Conservation (phyloP, 129 eudicot species). For the Apium graveolens region DNA sequence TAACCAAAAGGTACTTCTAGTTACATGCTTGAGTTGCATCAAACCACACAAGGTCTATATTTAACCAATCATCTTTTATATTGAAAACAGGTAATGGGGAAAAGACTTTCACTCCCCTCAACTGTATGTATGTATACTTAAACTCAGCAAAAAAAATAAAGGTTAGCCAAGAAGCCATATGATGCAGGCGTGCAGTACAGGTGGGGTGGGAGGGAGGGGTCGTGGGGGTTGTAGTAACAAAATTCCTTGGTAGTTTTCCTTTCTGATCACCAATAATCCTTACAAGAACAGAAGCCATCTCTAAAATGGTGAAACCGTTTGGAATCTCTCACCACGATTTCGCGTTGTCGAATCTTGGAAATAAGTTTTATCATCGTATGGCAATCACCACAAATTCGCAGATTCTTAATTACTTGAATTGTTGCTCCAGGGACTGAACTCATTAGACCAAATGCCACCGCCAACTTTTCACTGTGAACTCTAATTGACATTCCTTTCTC, state of each 20-base stretch:
- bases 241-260: background rate
- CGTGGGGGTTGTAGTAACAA: background rate
- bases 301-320: constrained; percentile 60
- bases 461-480: constrained; percentile 61
- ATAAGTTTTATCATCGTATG: constrained; percentile 48
- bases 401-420: constrained; percentile 51
- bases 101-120: too few relatives aligned
- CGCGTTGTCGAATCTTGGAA: constrained; percentile 40
- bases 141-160: too few relatives aligned
- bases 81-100: too few relatives aligned
- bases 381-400: constrained; percentile 59
- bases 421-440: constrained; percentile 46
- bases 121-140: too few relatives aligned
- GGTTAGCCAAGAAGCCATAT: too few relatives aligned
- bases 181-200: too few relatives aligned
- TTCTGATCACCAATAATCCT: constrained; percentile 42
- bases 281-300: constrained; percentile 47
- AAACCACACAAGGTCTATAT: too few relatives aligned
- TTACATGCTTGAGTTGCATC: too few relatives aligned
- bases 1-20: too few relatives aligned
- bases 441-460: constrained; percentile 58
- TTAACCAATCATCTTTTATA: too few relatives aligned
- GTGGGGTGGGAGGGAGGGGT: background rate
- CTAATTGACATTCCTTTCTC: constrained; percentile 54
- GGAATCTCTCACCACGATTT: constrained; percentile 58